A percentile compares a stretch with the other conserved stretches of the same genome.
Evolutionary conservation across 208 protist genomes (phyloP).

Genomic region (Crithidia acanthocephali): DNA sequence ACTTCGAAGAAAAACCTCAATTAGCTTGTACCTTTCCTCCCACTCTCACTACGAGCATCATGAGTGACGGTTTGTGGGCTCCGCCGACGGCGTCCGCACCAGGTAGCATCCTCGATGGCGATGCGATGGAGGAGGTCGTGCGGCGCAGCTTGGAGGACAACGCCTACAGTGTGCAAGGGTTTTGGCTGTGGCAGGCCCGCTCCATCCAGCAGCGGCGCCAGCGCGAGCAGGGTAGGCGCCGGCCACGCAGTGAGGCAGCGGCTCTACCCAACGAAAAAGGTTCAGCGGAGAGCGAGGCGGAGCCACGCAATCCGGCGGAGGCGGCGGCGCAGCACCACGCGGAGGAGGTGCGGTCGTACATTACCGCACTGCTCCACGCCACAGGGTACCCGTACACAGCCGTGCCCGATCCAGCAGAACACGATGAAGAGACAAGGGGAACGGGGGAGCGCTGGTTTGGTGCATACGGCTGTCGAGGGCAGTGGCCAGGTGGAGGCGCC

Average conservation of each 20-base stretch:
- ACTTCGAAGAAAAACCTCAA: too few species aligned
- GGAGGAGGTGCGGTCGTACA: slow-evolving; percentile 27
- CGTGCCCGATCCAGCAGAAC: not conserved
- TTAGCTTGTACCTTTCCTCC: too few species aligned
- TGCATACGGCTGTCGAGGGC: not conserved
- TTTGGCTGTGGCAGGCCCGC: slow-evolving; percentile 41
- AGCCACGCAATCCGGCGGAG: slow-evolving; percentile 12
- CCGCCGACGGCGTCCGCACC: slow-evolving; percentile 6
- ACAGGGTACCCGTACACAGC: slow-evolving; percentile 32
- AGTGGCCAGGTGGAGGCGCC: not conserved
- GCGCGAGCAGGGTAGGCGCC: slow-evolving; percentile 27
- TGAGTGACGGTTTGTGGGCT: slow-evolving; percentile 23
- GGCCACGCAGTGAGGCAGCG: slow-evolving; percentile 15
- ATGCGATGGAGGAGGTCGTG: slow-evolving; percentile 33
- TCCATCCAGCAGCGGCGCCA: slow-evolving; percentile 29
- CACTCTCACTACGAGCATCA: not conserved
- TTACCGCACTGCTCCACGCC: slow-evolving; percentile 32
- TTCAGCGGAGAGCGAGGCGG: not conserved
- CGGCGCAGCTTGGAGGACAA: slow-evolving; percentile 37
- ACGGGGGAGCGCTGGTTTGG: not conserved
- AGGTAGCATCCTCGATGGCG: slow-evolving; percentile 13
- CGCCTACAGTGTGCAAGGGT: slow-evolving; percentile 37
- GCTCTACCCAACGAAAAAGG: not conserved
- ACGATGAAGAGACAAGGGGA: not conserved
- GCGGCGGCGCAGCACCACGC: slow-evolving; percentile 16